phyloP scores from a whole-genome alignment of 345 rosid genomes.

The Kandelia obovata region DNA sequence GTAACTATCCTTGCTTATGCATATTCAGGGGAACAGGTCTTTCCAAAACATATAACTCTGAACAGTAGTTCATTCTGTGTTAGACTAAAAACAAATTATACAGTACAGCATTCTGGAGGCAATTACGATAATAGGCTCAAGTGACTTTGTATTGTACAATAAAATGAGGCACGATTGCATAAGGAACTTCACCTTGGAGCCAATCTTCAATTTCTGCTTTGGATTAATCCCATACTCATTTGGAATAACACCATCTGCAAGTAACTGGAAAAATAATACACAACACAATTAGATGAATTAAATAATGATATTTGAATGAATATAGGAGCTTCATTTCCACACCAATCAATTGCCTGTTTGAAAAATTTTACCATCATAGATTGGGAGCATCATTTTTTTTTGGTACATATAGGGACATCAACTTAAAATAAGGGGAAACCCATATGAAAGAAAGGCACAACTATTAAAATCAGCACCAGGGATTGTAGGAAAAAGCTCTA shows the following conservation, averaged over 20 bases:
- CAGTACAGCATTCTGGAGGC: neutral
- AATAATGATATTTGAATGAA: neutral
- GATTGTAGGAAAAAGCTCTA: constrained; percentile 1
- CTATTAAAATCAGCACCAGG: no score
- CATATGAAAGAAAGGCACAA: no score
- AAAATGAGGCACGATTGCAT: neutral
- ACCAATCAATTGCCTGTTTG: no score
- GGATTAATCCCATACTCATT: constrained; percentile 98
- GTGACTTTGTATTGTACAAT: neutral
- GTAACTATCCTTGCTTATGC: neutral
- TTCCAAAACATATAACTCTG: no score
- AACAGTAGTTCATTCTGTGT: no score
- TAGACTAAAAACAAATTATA: neutral
- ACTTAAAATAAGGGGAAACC: no score
- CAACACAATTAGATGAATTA: constrained; percentile 11
- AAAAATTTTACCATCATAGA: no score
- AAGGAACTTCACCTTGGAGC: constrained; percentile 67
- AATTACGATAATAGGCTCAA: neutral
- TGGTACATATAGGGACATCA: no score
- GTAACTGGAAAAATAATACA: constrained; percentile 57
- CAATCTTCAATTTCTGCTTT: constrained; percentile 86
- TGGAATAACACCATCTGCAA: constrained; percentile 98
- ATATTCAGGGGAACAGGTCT: no score
- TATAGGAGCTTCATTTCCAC: no score
- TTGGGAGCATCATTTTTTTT: no score